Evolutionary conservation across 1,284 basidiomycete genomes (phyloP), one percentile per base, ranked within the genome.

Genomic region (Coriolopsis trogii): DNA sequence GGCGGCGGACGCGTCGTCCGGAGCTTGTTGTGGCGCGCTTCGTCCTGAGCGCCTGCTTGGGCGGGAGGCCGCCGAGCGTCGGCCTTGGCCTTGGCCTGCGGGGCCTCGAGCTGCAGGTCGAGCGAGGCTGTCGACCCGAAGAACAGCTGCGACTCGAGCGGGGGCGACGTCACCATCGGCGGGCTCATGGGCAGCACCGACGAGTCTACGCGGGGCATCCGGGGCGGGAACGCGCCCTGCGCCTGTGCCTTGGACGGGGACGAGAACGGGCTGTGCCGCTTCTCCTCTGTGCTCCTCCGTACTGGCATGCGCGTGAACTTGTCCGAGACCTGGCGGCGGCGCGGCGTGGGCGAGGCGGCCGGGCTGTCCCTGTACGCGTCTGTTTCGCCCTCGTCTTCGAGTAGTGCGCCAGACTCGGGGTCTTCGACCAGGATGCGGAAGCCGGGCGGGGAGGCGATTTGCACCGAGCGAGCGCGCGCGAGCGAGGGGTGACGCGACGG

Each of bases 351-450:
- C 24, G 63, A 61, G 38, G 40, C 13, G n/a, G n/a, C n/a, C n/a
- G n/a, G n/a, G n/a, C n/a, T n/a, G n/a, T n/a, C n/a, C n/a, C n/a
- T n/a, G n/a, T n/a, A n/a, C n/a, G n/a, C n/a, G n/a, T n/a, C n/a
- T n/a, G n/a, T n/a, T n/a, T 45, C 51, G 28, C 47, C 51, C 21
- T 47, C n/a, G n/a, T n/a, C 51, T 8, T 47, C 36, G n/a, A 38
- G 40, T 9, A 57, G 34, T 12, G 42, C 51, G 16, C 61, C 60
- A 13, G 58, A 60, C 36, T 61, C 62, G 2, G 64, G 47, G 29
- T 70, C 67, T 38, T 72, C 70, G 34, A 68, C 59, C 33, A 72
- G 60, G 39, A 72, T 67, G 30, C 69, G 58, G 57, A 72, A 73
- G 3, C 71, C 71, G 33, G 62, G 57, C 37, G 57, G 51, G 2